Base-by-base conservation (phyloP, 257 asterid species). In the Solanum verrucosum region DNA sequence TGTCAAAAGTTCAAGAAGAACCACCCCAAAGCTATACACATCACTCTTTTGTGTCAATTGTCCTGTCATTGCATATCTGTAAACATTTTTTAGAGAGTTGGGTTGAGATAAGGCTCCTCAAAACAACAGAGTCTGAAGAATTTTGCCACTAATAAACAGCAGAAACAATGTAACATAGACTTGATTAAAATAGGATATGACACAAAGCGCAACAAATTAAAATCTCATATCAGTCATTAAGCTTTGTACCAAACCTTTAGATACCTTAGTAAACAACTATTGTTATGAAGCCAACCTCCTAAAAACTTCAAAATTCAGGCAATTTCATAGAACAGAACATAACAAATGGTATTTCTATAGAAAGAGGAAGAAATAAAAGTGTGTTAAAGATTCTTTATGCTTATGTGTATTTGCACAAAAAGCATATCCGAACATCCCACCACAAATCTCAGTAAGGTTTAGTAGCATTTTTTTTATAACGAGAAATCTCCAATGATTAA, bases 21-120 rank as follows among this genome's bases (percentile, higher is more conserved):
- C 92, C 25, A 91, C 92, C n/a, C 92, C 92, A 88, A 91, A 91
- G 83, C 92, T 89, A 67, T 89, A 89, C 59, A 86, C 89, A 35
- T 88, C 89, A 83, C 89, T 88, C 83, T 88, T 88, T 73, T 88
- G 89, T 2, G 89, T 88, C 27, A 88, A 18, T 86, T 88, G 87
- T 29, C 89, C 87, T 31, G 89, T 88, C 89, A 88, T 88, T 20
- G 89, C 89, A 1, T 88, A 88, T 72, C 89, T 88, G 88, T 31
- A 72, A 86, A 14, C 42, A 86, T 14, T 79, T 42, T 42, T 44
- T 27, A 12, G 67, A 44, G 18, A 79, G 27, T 79, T 25, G 40
- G 85, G 40, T 79, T 79, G 56, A 79, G 38, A 44, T 44, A 78
- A 78, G 8, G 16, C 63, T 78, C 63, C 84, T 14, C 38, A 42